Percentiles rank a stretch among this genome's conserved stretches.
Conservation (phyloP, 1,139 yeast species). For the Blastobotrys apis region DNA sequence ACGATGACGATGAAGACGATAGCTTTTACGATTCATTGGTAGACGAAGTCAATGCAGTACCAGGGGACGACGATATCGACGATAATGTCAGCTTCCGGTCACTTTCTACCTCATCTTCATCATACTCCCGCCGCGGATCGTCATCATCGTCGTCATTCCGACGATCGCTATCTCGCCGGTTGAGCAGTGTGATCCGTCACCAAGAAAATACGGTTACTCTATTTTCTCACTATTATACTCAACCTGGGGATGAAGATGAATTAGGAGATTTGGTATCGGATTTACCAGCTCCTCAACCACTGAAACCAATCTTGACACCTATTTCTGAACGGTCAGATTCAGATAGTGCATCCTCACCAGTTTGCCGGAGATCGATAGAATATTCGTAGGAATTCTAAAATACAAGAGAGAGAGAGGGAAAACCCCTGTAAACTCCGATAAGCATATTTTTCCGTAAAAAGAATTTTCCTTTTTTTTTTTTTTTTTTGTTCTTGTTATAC, state of each 20-base stretch:
- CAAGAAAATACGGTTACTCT: slow-evolving; percentile 25
- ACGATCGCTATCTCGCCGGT: slow-evolving; percentile 12
- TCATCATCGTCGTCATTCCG: slow-evolving; percentile 4
- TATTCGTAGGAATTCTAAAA: background rate
- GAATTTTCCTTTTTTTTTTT: background rate
- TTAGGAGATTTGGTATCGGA: slow-evolving; percentile 13
- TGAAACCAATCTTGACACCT: slow-evolving; percentile 21
- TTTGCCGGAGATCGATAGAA: background rate
- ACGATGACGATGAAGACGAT: slow-evolving; percentile 17
- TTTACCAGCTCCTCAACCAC: slow-evolving; percentile 16
- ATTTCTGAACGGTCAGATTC: slow-evolving; percentile 24
- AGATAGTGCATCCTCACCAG: slow-evolving; percentile 6
- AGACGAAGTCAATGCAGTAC: slow-evolving; percentile 30
- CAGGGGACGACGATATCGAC: slow-evolving; percentile 23
- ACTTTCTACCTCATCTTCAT: slow-evolving; percentile 9
- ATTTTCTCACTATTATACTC: slow-evolving; percentile 14
- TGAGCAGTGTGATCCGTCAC: slow-evolving; percentile 20
- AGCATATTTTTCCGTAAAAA: background rate
- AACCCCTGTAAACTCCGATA: too few relatives aligned
- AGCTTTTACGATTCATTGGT: slow-evolving; percentile 23
- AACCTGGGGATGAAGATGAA: slow-evolving; percentile 3
- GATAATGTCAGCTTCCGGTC: slow-evolving; percentile 18
- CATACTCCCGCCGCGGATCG: slow-evolving; percentile 8
- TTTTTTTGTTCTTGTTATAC: background rate
- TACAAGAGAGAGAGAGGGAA: background rate